Conservation (phyloP, 75 land plant species). For the Gnetum montanum region DNA sequence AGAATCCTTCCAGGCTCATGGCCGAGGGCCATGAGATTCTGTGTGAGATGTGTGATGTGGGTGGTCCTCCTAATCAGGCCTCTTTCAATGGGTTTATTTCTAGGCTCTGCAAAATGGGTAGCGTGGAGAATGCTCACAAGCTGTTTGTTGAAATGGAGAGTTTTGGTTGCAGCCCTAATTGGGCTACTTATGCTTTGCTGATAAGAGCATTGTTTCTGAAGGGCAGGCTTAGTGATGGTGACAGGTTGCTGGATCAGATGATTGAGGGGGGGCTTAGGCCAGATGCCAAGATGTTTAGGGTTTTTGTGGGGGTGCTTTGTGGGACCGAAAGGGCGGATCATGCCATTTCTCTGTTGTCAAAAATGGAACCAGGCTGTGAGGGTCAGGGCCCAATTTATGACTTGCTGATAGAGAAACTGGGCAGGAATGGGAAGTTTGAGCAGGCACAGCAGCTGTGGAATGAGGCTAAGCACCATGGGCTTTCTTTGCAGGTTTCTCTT, state of each 20-base stretch:
- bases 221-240: conserved; percentile 33
- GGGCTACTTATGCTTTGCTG: conserved; percentile 44
- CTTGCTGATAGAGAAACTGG: conserved; percentile 36
- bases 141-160: conserved; percentile 21
- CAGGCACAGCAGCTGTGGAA: conserved; percentile 29
- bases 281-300: conserved; percentile 29
- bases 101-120: conserved; percentile 20
- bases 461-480: conserved; percentile 19
- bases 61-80: conserved; percentile 18
- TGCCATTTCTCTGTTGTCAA: conserved; percentile 42
- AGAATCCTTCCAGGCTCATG: conserved; percentile 38
- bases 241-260: conserved; percentile 26
- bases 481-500: conserved; percentile 15
- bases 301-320: conserved; percentile 32
- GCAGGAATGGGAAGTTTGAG: conserved; percentile 27
- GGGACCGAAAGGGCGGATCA: conserved; percentile 25
- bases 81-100: conserved; percentile 42
- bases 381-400: conserved; percentile 35
- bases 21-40: conserved; percentile 28
- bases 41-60: conserved; percentile 36
- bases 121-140: conserved; percentile 33
- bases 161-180: conserved; percentile 30
- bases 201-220: conserved; percentile 30
- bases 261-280: conserved; percentile 21
- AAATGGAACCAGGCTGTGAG: conserved; percentile 28